phyloP scores from a whole-genome alignment of 768 basidiomycete species.

The Mycena venus region DNA sequence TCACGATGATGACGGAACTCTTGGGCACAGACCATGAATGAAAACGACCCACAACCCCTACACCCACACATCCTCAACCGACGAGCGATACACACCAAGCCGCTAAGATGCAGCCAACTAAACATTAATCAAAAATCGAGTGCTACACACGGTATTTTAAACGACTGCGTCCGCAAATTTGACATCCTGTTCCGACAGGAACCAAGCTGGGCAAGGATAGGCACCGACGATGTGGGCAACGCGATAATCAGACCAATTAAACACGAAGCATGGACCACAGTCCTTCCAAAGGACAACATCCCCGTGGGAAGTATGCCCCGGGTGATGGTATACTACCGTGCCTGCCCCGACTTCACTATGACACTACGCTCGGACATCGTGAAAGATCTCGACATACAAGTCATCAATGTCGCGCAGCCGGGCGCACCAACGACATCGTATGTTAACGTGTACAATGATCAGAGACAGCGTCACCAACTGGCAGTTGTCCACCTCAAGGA shows the following conservation, averaged over 20 bases:
- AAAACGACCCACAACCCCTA: too few species aligned
- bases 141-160: background rate
- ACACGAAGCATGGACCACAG: constrained; percentile 28
- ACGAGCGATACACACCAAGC: too few species aligned
- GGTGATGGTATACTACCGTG: constrained; percentile 36
- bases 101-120: too few species aligned
- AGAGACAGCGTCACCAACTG: background rate
- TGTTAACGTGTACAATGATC: constrained; percentile 44
- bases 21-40: too few species aligned
- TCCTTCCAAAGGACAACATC: background rate
- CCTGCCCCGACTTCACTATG: constrained; percentile 32
- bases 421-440: constrained; percentile 30
- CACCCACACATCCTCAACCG: too few species aligned
- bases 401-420: constrained; percentile 37
- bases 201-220: constrained; percentile 40
- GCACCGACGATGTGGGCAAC: constrained; percentile 15
- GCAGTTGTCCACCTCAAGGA: background rate
- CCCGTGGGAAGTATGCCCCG: background rate
- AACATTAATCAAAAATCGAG: constrained; percentile 2
- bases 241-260: constrained; percentile 12
- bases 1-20: too few species aligned
- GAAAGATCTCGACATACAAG: constrained; percentile 38
- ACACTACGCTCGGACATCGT: constrained; percentile 41
- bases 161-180: constrained; percentile 24
- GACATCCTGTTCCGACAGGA: constrained; percentile 43